These are phyloP conservation scores for Pterocarpus santalinus DNA, from an alignment of 306 rosid species.

Conservation along the genomic window DNA sequence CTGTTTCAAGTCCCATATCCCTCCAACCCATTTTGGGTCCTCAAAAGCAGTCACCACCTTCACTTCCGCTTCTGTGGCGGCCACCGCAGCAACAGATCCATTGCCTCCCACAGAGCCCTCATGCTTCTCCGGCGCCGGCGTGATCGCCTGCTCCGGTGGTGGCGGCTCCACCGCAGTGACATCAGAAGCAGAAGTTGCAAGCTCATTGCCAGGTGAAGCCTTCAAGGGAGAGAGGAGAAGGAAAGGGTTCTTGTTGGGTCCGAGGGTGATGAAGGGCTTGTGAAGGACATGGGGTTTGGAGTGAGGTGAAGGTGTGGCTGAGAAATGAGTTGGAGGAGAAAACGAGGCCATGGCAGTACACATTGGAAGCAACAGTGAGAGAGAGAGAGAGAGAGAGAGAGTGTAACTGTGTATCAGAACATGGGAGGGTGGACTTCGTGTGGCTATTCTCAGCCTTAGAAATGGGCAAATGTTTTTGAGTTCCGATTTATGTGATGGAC, in stretches of 20 bases:
- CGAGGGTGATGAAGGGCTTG: conserved; percentile 34
- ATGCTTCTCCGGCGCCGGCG: background rate
- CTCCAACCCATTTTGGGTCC: conserved; percentile 8
- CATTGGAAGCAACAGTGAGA: conserved; percentile 7
- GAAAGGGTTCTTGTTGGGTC: background rate
- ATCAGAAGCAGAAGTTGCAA: background rate
- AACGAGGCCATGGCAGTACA: conserved; percentile 51
- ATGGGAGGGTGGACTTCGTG: background rate
- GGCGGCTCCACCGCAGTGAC: background rate
- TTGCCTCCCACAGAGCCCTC: background rate
- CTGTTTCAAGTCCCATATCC: background rate
- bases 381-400: no score
- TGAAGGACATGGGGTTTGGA: conserved; percentile 39
- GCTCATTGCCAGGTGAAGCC: background rate
- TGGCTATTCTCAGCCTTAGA: background rate
- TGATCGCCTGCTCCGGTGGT: background rate
- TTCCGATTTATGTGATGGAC: no score
- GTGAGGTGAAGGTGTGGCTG: conserved; percentile 47
- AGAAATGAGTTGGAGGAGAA: conserved; percentile 62
- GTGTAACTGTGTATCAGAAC: no score
- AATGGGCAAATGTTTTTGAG: no score
- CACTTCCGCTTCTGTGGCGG: background rate
- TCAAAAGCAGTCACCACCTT: background rate
- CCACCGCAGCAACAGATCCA: background rate
- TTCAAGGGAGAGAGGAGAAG: background rate